Evolutionary conservation across 2,329 filamentous ascomycete species (phyloP), one percentile per base, ranked within the genome.

Genomic region (Bertia moriformis): DNA sequence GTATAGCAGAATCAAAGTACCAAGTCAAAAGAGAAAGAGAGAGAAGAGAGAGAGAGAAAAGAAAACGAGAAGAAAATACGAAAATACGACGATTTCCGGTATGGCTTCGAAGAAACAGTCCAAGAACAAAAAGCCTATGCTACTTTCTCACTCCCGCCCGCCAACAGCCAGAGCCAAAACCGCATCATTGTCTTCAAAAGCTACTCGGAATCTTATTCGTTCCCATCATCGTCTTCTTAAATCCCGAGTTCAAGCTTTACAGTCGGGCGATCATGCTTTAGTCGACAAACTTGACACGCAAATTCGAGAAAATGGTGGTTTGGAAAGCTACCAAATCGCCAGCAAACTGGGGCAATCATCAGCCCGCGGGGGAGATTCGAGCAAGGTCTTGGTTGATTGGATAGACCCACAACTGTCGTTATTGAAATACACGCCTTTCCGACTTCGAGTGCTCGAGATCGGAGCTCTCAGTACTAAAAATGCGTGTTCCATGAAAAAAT

Each of bases 391-490:
- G 3, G 58, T 79, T 33, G 60, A 73, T 42, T 80, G 75, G 75
- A 57, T 80, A 19, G 45, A 46, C 30, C 52, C 55, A 1, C 45
- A 49, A 19, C 39, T 60, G 14, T 41, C 39, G 17, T 39, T 10
- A 18, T 35, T 10, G 32, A 35, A 35, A 18, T 7, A 10, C 18
- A 12, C 41, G 19, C 4, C 46, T 14, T 44, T 47, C 27, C 57
- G 52, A 39, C 56, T 85, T 29, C 72, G 67, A 15, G 75, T 96
- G 62, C 74, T 98, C 4, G 91, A 98, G 58, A 78, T 98, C 38
- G 91, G 91, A 4, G 83, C 88, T 1, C 63, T 98, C 39, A 93
- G 85, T 48, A 83, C 78, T 2, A 70, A 71, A 29, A 98, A 98
- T 55, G 82, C 81, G 13, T 93, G 87, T 57, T 89, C 87, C 1